Conservation (phyloP, 2,329 filamentous ascomycete genomes). For the Pseudodiploospora longispora region DNA sequence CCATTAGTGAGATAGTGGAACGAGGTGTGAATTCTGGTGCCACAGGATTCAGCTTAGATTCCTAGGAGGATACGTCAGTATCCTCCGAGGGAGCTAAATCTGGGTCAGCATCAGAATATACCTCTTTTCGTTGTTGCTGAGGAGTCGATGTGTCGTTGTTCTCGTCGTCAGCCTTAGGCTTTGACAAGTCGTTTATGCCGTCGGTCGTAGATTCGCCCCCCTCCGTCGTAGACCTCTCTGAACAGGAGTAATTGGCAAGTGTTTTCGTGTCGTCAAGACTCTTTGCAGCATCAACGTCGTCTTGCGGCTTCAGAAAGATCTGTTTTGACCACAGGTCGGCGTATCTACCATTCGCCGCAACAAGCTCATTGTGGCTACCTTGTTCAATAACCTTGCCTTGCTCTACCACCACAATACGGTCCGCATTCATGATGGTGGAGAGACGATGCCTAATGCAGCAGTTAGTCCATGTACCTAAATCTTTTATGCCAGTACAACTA, state of each 20-base stretch:
- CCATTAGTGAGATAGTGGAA: neutral
- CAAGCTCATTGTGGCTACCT: conserved; percentile 51
- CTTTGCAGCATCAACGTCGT: conserved; percentile 19
- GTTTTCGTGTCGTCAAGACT: conserved; percentile 7
- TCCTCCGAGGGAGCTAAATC: conserved; percentile 14
- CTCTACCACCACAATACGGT: conserved; percentile 57
- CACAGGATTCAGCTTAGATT: conserved; percentile 46
- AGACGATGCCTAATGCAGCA: conserved; percentile 47
- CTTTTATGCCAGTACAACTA: conserved; percentile 17
- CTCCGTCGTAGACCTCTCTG: conserved; percentile 5
- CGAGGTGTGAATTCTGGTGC: conserved; percentile 49
- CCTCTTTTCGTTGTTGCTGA: conserved; percentile 38
- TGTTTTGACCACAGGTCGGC: conserved; percentile 59
- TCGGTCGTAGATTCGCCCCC: neutral
- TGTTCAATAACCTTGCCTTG: conserved; percentile 56
- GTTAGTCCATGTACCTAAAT: neutral
- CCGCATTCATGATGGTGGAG: conserved; percentile 63
- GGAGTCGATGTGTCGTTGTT: conserved; percentile 24
- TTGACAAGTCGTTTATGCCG: conserved; percentile 20
- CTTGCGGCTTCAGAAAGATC: conserved; percentile 43
- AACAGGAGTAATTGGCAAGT: conserved; percentile 9
- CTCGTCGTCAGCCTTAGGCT: conserved; percentile 6
- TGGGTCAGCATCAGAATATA: conserved; percentile 40
- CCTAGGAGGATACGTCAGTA: conserved; percentile 27
- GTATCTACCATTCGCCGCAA: conserved; percentile 53